Evolutionary conservation across 768 basidiomycete genomes (phyloP).

Genomic region (Mycena capillaripes): DNA sequence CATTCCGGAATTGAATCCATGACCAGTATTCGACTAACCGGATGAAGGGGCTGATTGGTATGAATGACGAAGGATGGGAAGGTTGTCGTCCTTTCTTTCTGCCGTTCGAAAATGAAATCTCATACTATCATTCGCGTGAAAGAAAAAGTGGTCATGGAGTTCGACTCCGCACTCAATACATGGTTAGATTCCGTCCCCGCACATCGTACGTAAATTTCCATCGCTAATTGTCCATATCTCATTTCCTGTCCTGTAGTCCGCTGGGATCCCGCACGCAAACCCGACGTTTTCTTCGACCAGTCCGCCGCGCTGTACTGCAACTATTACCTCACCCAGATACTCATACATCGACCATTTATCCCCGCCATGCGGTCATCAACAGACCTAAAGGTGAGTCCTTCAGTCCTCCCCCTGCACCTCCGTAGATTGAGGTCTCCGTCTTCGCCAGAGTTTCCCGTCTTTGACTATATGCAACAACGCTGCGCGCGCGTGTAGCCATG

Average conservation of each 20-base stretch:
- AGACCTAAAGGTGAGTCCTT: constrained; percentile 42
- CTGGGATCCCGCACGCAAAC: constrained; percentile 59
- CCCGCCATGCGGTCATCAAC: constrained; percentile 60
- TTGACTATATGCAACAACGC: constrained; percentile 78
- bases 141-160: constrained; percentile 29
- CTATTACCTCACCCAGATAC: constrained; percentile 65
- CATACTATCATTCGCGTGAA: not conserved
- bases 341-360: constrained; percentile 75
- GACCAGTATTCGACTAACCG: constrained; percentile 30
- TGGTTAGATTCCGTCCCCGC: constrained; percentile 66
- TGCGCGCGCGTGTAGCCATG: constrained; percentile 69
- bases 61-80: constrained; percentile 16
- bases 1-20: not conserved
- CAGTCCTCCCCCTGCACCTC: not conserved
- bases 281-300: constrained; percentile 50
- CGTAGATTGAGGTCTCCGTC: no score
- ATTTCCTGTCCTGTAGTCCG: constrained; percentile 47
- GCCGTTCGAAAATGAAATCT: no score
- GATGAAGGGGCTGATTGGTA: constrained; percentile 6
- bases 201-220: constrained; percentile 47
- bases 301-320: constrained; percentile 53
- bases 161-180: constrained; percentile 60
- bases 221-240: no score
- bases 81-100: not conserved
- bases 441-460: constrained; percentile 59